These are phyloP conservation scores for Wilcoxina mikolae DNA, from an alignment of 495 filamentous ascomycete genomes.

Conservation along the genomic window DNA sequence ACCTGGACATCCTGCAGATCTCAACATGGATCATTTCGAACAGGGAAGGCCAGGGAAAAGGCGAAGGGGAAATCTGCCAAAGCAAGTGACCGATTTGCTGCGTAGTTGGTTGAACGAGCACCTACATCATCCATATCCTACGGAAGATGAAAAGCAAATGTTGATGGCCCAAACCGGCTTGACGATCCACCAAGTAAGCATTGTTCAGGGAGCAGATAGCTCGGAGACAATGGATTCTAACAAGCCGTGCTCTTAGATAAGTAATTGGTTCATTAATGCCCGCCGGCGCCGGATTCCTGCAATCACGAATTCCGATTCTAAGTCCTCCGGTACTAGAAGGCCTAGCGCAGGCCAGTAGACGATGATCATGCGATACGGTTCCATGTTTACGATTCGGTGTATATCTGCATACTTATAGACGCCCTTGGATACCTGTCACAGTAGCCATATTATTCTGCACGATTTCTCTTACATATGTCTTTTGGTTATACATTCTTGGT, in stretches of 20 bases:
- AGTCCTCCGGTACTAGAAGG: not conserved
- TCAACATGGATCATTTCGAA: conserved; percentile 25
- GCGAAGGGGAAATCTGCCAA: conserved; percentile 72
- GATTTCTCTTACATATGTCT: no score
- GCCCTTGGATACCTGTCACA: not conserved
- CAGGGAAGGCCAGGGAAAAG: conserved; percentile 39
- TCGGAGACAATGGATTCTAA: not conserved
- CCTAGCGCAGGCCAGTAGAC: conserved; percentile 1
- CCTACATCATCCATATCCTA: conserved; percentile 70
- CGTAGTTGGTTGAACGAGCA: conserved; percentile 68
- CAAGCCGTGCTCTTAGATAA: conserved; percentile 44
- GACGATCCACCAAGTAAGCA: conserved; percentile 56
- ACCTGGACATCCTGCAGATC: conserved; percentile 14
- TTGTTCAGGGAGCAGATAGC: not conserved
- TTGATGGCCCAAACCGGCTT: conserved; percentile 62
- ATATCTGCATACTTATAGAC: not conserved
- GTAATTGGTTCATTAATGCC: conserved; percentile 95
- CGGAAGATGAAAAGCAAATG: conserved; percentile 77
- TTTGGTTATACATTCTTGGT: no score
- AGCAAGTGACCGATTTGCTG: conserved; percentile 67
- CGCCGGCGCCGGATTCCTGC: conserved; percentile 60
- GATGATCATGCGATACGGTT: not conserved
- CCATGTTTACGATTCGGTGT: not conserved
- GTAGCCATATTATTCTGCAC: no score
- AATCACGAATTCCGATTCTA: conserved; percentile 5